Conservation (phyloP, 768 basidiomycete species). For the Boletellus ananas region DNA sequence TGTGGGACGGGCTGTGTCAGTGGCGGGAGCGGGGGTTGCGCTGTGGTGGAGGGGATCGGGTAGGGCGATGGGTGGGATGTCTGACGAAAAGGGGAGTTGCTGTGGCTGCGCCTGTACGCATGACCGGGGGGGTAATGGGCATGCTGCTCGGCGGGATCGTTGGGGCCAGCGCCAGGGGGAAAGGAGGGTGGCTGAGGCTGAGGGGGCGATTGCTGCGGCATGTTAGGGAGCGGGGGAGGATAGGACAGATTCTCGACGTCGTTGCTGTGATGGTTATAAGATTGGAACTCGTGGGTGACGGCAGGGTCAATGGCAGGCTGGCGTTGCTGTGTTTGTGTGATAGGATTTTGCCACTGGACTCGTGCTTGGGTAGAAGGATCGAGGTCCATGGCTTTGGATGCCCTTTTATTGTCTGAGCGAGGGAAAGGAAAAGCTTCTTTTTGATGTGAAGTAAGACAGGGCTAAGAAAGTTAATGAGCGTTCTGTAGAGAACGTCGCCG, state of each 20-base stretch:
- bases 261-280: conserved; percentile 29
- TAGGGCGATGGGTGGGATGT: conserved; percentile 39
- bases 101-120: conserved; percentile 31
- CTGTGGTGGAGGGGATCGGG: conserved; percentile 33
- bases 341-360: conserved; percentile 32
- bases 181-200: conserved; percentile 35
- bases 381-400: conserved; percentile 30
- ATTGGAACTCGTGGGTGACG: conserved; percentile 32
- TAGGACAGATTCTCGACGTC: conserved; percentile 23
- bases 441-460: conserved; percentile 29
- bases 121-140: conserved; percentile 35
- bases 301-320: conserved; percentile 33
- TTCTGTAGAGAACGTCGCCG: conserved; percentile 28
- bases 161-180: conserved; percentile 33
- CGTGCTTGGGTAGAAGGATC: conserved; percentile 33
- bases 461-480: conserved; percentile 24
- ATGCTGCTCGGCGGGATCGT: conserved; percentile 32
- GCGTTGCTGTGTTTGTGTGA: conserved; percentile 33
- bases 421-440: conserved; percentile 33
- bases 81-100: conserved; percentile 35
- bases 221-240: conserved; percentile 29
- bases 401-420: conserved; percentile 37
- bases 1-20: conserved; percentile 17
- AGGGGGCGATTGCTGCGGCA: conserved; percentile 27
- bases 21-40: conserved; percentile 28